Percentiles rank a stretch among this genome's conserved stretches.
Conservation (phyloP, 176 grass and related monocot species). For the Elaeis guineensis region DNA sequence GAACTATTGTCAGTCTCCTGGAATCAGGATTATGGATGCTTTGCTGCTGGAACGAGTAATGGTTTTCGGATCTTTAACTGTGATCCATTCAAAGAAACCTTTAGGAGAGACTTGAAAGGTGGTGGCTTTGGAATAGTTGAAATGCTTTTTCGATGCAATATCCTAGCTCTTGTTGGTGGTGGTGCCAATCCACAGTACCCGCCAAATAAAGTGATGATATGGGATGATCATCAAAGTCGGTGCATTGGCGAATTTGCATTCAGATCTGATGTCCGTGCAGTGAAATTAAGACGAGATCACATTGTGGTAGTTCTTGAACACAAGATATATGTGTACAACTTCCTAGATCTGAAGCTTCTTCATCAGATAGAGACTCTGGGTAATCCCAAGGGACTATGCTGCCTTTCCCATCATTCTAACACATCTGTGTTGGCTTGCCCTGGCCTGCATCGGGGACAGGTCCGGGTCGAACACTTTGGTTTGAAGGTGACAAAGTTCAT, state of each 20-base stretch:
- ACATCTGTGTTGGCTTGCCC: slow-evolving; percentile 87
- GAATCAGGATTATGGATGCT: slow-evolving; percentile 86
- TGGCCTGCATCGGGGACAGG: slow-evolving; percentile 55
- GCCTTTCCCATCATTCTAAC: slow-evolving; percentile 74
- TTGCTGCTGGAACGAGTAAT: slow-evolving; percentile 70
- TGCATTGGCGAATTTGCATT: slow-evolving; percentile 84
- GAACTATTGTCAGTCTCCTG: slow-evolving; percentile 64
- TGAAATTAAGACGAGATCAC: slow-evolving; percentile 51
- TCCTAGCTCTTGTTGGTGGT: slow-evolving; percentile 78
- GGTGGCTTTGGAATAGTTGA: slow-evolving; percentile 83
- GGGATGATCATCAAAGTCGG: slow-evolving; percentile 85
- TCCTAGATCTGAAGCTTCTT: slow-evolving; percentile 69
- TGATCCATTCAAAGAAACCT: slow-evolving; percentile 73
- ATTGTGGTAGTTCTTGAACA: slow-evolving; percentile 90
- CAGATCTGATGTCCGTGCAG: slow-evolving; percentile 56
- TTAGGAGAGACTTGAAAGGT: slow-evolving; percentile 77
- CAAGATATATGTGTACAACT: slow-evolving; percentile 83
- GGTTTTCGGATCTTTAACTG: slow-evolving; percentile 86
- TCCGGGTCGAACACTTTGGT: slow-evolving; percentile 86
- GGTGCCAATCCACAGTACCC: slow-evolving; percentile 65
- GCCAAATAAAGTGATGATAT: slow-evolving; percentile 84
- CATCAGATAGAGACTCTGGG: slow-evolving; percentile 87
- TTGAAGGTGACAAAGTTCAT: slow-evolving; percentile 80
- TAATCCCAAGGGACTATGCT: slow-evolving; percentile 75
- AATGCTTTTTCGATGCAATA: slow-evolving; percentile 90